Evolutionary conservation across 106 monocot genomes (phyloP), one percentile per base, ranked within the genome.

Genomic region (Ottelia alismoides): DNA sequence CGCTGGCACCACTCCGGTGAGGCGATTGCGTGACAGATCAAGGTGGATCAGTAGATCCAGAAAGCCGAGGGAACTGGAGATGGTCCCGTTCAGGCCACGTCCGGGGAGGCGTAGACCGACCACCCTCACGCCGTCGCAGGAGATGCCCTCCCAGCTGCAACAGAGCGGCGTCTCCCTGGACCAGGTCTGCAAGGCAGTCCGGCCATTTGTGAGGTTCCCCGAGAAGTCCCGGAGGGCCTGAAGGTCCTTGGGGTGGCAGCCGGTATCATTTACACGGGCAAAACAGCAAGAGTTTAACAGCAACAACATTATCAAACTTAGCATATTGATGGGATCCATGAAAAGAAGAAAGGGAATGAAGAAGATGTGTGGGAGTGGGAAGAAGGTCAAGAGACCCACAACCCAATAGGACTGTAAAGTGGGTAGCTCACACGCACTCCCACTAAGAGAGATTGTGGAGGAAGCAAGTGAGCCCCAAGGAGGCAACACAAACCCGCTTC

Each of bases 131-230:
- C 46, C 46, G 20, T 47, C 46, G 74, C 85, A 85, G 17, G 24
- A 47, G 17, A 85, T 64, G 12, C 85, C 85, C 25, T 30, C 56
- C 85, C 85, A 80, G 20, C 19, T 20, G 66, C 85, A 85, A 66
- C 86, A 81, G 21, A 54, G 24, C 20, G 49, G 18, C 25, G 68
- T 22, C n/a, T 51, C 16, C 4, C 9, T 2, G 11, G 49, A 19
- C 76, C 74, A 78, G 31, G 46, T 26, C 27, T 74, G 48, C 4
- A 58, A 26, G 56, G 58, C 47, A 68, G 51, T 0, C 51, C 51
- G 26, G 25, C 71, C 71, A 28, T 21, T 57, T 27, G 52, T 57
- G 43, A 84, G 78, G 49, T 58, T 67, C 19, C 48, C 53, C 21
- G 73, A 65, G 64, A 83, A 83, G 2, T 63, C 51, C 12, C 28